Base-by-base conservation (phyloP, 768 basidiomycete species). In the Pholiota conissans region DNA sequence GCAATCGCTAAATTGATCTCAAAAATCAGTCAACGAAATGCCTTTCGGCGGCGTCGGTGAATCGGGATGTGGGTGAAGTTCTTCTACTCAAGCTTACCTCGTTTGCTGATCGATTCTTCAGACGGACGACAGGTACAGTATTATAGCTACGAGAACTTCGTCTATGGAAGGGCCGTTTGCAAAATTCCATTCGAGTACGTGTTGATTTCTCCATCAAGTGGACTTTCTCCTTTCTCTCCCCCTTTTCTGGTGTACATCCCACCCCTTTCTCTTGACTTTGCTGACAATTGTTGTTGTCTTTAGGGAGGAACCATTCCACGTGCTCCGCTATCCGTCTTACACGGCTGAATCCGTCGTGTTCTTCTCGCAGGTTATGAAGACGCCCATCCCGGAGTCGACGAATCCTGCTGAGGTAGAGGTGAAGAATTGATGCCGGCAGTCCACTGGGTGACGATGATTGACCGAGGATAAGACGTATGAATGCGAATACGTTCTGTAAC, bases 61-160 rank as follows among this genome's bases (percentile, higher is more conserved):
- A 64, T 87, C 86, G 1, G 87, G 88, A 53, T 80, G 87, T 88
- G 67, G 60, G 84, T 72, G 8, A 14, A 50, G 28, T 22, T 20
- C 39, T 45, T 51, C 20, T 24, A 18, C 24, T 7, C 35, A 40
- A 47, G 51, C 14, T 54, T 30, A 8, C 22, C 5, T 5, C 22
- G 39, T 14, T 20, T 11, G 28, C 28, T 11, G 52, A 18, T 32
- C 16, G 37, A n/a, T 3, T 10, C 29, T 29, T 53, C 37, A 86
- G 86, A 86, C 55, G 87, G 88, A 11, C 68, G 73, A 22, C 83
- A 87, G 61, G 45, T 72, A 13, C 67, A 84, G 56, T 80, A 79
- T 62, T 76, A 79, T 62, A 82, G 79, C 51, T 88, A 79, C 57
- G 81, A 86, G 30, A 63, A 73, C 1, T 89, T 86, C 66, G 76